Evolutionary conservation across 495 filamentous ascomycete species (phyloP), one percentile per base, ranked within the genome.

Genomic region (Cudoniella acicularis): DNA sequence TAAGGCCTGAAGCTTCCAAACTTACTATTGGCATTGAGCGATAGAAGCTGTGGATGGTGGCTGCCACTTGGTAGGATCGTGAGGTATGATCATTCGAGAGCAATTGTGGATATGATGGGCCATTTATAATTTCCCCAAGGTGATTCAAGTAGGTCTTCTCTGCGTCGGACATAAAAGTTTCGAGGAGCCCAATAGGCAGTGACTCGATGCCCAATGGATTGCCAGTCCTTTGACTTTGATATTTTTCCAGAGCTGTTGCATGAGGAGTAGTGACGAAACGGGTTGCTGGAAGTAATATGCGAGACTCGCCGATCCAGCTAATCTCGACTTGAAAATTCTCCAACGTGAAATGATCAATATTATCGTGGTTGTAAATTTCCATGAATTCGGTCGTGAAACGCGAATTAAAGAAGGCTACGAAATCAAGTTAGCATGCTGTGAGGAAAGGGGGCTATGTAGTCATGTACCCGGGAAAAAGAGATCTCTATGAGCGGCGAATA

Each of bases 401-500:
- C 9, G 60, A 58, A 17, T 50, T 24, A 13, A 50, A 27, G 17
- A 36, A 54, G 8, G 56, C 59, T 61, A 23, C n/a, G 4, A 4
- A 46, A 17, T 17, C 6, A 46, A 41, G 8, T 46, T n/a, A 46
- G 13, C 11, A 9, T 46, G 4, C 17, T 46, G 4, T 17, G 4
- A n/a, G 4, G 18, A 9, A 46, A 6, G 43, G 4, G 8, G 8
- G 3, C 11, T 46, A 9, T n/a, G 43, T 8, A 17, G n/a, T 46
- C 2, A 18, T n/a, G 45, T 57, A 62, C 60, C 54, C 10, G 60
- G 60, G 27, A 63, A 63, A 2, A 63, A 46, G 0, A 63, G 22
- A 6, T 54, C 26, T 1, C n/a, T 26, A 13, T 59, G 52, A 1
- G 45, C 24, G 17, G 21, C 22, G 13, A 63, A 59, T 1, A 49